Base-by-base conservation (phyloP, 2,329 filamentous ascomycete species). In the Metarhizium guizhouense region DNA sequence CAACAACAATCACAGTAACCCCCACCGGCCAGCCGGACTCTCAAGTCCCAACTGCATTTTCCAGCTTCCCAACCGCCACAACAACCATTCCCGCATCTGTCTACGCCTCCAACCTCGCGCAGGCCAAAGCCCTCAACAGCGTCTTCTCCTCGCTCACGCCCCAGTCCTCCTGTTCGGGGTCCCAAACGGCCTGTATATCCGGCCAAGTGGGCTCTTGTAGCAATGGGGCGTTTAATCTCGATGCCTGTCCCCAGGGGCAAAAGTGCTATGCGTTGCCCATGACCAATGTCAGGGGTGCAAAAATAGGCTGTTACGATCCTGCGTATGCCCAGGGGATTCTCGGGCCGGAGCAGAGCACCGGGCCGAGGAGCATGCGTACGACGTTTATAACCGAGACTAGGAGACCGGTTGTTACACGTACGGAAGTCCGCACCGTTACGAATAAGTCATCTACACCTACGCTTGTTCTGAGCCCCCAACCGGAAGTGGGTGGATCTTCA, bases 191-290 rank as follows among this genome's bases (percentile, higher is more conserved):
- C 4, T 85, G 82, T 54, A 75, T 84, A 48, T 64, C 70, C 14
- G 77, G 79, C 25, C 71, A 75, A 52, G 62, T 78, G 4, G 80
- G 71, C n/a, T 64, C 64, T 14, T 85, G 82, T 62, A 65, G 67
- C 11, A 56, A 58, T 5, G 75, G 75, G 18, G 63, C 61, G 0
- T 84, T 78, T 61, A 61, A 66, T 4, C 71, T 82, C 18, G 63
- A 61, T 0, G 58, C 65, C 10, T 75, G 75, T 45, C 69, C 67
- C 34, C 47, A 59, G 1, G 68, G 67, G 10, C 65, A 66, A 49
- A 65, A 69, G 51, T 85, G 82, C 65, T 78, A 75, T 51, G 82
- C 79, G 2, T 65, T 84, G 58, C 82, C 82, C 0, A 76, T 82
- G 72, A 74, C 72, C 42, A 74, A 66, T 11, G 72, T 71, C 0